These are phyloP conservation scores for Botrytis aclada DNA, from an alignment of 2,329 filamentous ascomycete genomes.

Conservation along the genomic window DNA sequence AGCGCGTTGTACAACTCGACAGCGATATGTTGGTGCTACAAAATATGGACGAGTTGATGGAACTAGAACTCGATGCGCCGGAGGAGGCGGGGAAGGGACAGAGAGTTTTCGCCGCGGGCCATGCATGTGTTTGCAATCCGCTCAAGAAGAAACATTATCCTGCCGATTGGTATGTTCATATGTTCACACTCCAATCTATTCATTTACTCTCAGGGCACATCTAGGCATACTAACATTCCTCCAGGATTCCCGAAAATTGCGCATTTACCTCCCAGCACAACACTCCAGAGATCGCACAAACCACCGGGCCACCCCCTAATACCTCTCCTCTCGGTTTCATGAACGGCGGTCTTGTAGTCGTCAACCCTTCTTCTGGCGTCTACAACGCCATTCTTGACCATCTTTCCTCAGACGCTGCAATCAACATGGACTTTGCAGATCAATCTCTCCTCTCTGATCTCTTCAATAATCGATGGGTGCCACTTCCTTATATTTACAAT, in stretches of 20 bases:
- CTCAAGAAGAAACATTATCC: conserved; percentile 77
- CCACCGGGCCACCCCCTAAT: conserved; percentile 44
- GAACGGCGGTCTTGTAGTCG: conserved; percentile 57
- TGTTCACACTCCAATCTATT: conserved; percentile 21
- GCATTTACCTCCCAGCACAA: conserved; percentile 55
- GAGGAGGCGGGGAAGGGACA: conserved; percentile 48
- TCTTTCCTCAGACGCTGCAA: conserved; percentile 45
- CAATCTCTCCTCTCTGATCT: conserved; percentile 56
- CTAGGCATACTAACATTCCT: not conserved
- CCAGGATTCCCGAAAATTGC: conserved; percentile 51
- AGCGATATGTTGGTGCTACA: conserved; percentile 79
- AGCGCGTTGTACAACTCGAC: conserved; percentile 78
- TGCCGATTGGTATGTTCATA: conserved; percentile 58
- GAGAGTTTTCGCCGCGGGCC: conserved; percentile 75
- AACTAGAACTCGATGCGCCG: conserved; percentile 65
- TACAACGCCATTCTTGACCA: conserved; percentile 51
- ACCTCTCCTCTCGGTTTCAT: conserved; percentile 50
- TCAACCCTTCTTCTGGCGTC: conserved; percentile 49
- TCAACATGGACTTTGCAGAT: conserved; percentile 56
- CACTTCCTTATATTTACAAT: conserved; percentile 60
- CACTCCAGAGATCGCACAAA: conserved; percentile 48
- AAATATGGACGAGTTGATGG: conserved; percentile 94
- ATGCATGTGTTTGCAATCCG: conserved; percentile 86
- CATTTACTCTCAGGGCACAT: not conserved
- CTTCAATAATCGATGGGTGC: conserved; percentile 54